A percentile compares a stretch with the other conserved stretches of the same genome.
These are phyloP conservation scores for Friedmanniomyces simplex DNA, from an alignment of 495 filamentous ascomycete species.

Conservation along the genomic window DNA sequence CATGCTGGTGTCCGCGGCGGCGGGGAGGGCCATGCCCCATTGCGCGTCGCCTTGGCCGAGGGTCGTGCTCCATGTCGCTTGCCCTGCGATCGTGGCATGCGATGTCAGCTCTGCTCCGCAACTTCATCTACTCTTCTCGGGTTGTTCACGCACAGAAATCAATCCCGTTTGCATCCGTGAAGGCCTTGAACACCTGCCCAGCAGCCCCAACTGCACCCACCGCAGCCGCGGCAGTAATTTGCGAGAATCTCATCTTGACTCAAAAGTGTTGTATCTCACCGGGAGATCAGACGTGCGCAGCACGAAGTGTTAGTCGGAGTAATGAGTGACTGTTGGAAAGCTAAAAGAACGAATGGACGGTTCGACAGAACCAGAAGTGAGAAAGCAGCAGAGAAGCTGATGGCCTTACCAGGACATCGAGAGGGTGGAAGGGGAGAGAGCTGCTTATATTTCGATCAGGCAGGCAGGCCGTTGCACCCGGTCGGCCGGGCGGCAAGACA, in stretches of 20 bases:
- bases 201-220: neutral
- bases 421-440: neutral
- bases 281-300: constrained; percentile 6
- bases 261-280: neutral
- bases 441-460: neutral
- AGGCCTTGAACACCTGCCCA: constrained; percentile 3
- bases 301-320: neutral
- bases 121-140: too few relatives aligned
- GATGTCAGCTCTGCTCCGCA: neutral
- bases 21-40: constrained; percentile 47
- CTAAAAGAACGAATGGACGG: constrained; percentile 9
- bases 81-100: neutral
- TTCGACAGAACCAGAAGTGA: neutral
- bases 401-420: neutral
- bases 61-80: constrained; percentile 1
- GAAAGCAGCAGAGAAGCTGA: neutral
- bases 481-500: neutral
- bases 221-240: neutral
- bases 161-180: constrained; percentile 9
- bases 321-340: constrained; percentile 2
- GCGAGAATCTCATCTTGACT: constrained; percentile 1
- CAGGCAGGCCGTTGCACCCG: too few relatives aligned
- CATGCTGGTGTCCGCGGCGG: constrained; percentile 34
- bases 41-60: constrained; percentile 23
- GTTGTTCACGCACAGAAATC: constrained; percentile 3